phyloP scores from a whole-genome alignment of 2,329 filamentous ascomycete species.

The Calonectria multiphialidica region DNA sequence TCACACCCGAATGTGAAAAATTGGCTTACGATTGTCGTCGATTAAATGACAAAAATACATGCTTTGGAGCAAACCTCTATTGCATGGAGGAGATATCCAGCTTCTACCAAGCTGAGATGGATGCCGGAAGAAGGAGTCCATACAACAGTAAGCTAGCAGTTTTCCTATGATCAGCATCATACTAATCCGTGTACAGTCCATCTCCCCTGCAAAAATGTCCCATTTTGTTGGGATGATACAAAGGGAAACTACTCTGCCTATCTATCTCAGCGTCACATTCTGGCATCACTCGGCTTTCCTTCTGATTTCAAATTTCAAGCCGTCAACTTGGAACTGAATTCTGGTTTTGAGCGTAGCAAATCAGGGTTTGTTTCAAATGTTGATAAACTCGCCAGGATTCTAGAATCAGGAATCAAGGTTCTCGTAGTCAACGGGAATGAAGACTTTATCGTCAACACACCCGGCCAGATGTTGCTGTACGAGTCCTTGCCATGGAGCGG shows the following conservation, averaged over 20 bases:
- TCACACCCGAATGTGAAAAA: neutral
- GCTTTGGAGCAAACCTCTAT: neutral
- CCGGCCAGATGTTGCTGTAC: neutral
- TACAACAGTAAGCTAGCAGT: neutral
- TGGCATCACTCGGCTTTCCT: neutral
- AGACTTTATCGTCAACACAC: neutral
- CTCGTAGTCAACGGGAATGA: neutral
- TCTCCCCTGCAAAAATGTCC: neutral
- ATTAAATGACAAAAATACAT: neutral
- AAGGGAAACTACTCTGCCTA: neutral
- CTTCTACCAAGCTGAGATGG: neutral
- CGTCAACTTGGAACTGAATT: neutral
- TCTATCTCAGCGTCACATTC: neutral
- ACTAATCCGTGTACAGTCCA: neutral
- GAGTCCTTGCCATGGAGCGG: neutral
- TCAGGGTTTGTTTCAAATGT: neutral
- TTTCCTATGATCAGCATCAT: too few species aligned
- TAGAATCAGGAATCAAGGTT: neutral
- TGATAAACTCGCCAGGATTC: neutral
- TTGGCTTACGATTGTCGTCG: neutral
- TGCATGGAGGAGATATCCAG: neutral
- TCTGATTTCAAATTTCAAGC: neutral
- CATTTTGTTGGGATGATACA: neutral
- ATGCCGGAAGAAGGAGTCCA: neutral
- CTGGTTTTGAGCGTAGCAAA: neutral